phyloP scores from a whole-genome alignment of 2,329 filamentous ascomycete genomes.

The Talaromyces amestolkiae region DNA sequence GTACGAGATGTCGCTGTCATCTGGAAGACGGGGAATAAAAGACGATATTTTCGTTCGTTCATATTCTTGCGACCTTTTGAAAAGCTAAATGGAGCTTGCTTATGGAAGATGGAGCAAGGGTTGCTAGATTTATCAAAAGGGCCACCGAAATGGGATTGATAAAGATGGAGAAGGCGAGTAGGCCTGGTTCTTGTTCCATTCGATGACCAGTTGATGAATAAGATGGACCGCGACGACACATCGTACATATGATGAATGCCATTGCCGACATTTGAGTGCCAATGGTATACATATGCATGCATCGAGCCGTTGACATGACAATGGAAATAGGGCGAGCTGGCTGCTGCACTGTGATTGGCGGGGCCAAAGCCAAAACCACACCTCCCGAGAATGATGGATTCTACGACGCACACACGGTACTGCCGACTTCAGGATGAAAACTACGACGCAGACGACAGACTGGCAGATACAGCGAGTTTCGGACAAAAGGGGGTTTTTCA shows the following conservation, averaged over 20 bases:
- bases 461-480: background rate
- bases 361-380: background rate
- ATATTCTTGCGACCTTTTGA: background rate
- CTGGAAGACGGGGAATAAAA: background rate
- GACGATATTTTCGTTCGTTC: background rate
- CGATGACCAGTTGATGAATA: background rate
- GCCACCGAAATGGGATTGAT: background rate
- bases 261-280: background rate
- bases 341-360: background rate
- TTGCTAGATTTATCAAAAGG: background rate
- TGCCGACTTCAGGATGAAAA: constrained; percentile 11
- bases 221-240: background rate
- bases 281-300: background rate
- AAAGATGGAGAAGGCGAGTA: background rate
- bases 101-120: background rate
- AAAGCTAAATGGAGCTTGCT: background rate
- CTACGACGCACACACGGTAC: constrained; percentile 10
- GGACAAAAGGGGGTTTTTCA: constrained; percentile 6
- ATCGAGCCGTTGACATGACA: background rate
- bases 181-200: background rate
- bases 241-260: background rate
- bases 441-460: constrained; percentile 5
- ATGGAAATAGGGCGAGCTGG: background rate
- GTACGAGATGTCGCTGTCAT: too few relatives aligned
- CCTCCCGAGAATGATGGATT: constrained; percentile 10